Conservation (phyloP, 306 rosid genomes). For the Fragaria nilgerrensis region DNA sequence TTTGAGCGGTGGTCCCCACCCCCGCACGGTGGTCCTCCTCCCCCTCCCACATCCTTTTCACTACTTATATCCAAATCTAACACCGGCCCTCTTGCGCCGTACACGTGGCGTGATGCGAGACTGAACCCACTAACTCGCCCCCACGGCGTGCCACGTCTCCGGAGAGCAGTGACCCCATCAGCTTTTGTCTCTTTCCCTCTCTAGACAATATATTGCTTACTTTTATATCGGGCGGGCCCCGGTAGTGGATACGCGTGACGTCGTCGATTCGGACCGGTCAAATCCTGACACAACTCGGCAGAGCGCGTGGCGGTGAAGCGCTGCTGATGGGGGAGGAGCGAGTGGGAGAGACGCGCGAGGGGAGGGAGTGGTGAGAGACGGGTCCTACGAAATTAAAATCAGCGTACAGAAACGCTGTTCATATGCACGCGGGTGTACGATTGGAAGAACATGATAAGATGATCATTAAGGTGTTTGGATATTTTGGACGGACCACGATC, state of each 20-base stretch:
- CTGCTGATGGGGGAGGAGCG: neutral
- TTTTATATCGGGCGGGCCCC: neutral
- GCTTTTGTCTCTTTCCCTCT: constrained; percentile 11
- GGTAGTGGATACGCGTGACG: constrained; percentile 10
- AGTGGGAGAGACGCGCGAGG: constrained; percentile 2
- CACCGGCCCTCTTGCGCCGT: too few relatives aligned
- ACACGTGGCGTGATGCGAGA: too few relatives aligned
- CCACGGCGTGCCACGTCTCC: neutral
- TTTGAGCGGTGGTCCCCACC: constrained; percentile 15
- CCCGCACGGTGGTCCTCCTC: constrained; percentile 8
- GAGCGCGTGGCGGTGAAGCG: neutral
- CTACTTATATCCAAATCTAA: neutral
- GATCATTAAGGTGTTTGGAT: constrained; percentile 43
- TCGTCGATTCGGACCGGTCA: neutral
- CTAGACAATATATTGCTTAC: constrained; percentile 1
- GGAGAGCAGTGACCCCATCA: neutral
- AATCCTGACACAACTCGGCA: neutral
- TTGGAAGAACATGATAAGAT: constrained; percentile 45
- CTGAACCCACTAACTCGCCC: neutral
- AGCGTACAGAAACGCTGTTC: constrained; percentile 43
- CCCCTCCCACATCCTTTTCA: neutral
- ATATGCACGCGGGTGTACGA: constrained; percentile 62
- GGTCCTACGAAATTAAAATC: constrained; percentile 24
- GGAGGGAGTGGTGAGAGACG: neutral
- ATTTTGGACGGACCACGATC: constrained; percentile 9